Evolutionary conservation across 2,329 filamentous ascomycete species (phyloP).

Genomic region (Niveomyces coronatus): DNA sequence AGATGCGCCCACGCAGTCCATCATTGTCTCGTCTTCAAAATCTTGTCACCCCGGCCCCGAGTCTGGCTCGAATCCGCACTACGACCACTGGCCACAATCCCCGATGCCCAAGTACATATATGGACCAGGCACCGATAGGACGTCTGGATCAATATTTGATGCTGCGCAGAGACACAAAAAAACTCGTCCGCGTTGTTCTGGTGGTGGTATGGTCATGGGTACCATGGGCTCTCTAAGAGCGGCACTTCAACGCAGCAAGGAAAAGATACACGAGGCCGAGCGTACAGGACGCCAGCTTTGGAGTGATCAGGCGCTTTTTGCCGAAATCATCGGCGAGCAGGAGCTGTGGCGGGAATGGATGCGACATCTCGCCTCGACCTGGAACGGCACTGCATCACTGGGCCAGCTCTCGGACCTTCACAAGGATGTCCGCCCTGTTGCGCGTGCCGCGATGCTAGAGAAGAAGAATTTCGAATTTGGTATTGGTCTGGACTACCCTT

Average conservation of each 20-base stretch:
- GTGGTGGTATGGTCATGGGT: constrained; percentile 27
- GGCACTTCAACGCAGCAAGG: constrained; percentile 17
- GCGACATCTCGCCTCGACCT: constrained; percentile 18
- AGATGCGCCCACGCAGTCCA: constrained; percentile 20
- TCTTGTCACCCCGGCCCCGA: constrained; percentile 23
- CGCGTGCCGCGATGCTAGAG: constrained; percentile 16
- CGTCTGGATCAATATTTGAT: constrained; percentile 18
- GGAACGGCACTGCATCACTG: constrained; percentile 20
- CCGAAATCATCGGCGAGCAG: constrained; percentile 29
- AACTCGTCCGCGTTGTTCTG: constrained; percentile 24
- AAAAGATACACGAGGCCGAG: constrained; percentile 19
- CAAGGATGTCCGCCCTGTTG: constrained; percentile 16
- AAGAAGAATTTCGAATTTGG: constrained; percentile 27
- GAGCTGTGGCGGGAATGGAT: constrained; percentile 27
- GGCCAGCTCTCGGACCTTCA: constrained; percentile 11
- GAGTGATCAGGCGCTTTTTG: constrained; percentile 29
- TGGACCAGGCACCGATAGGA: constrained; percentile 21
- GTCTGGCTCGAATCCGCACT: constrained; percentile 25
- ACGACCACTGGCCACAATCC: constrained; percentile 26
- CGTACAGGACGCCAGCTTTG: constrained; percentile 24
- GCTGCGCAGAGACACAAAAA: constrained; percentile 23
- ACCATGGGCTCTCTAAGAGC: constrained; percentile 20
- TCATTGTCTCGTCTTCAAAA: constrained; percentile 24
- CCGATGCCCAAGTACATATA: constrained; percentile 25
- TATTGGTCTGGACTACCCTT: constrained; percentile 29